A percentile compares a stretch with the other conserved stretches of the same genome.
Evolutionary conservation across 2,329 filamentous ascomycete species (phyloP).

Genomic region (Neofusicoccum sp.): DNA sequence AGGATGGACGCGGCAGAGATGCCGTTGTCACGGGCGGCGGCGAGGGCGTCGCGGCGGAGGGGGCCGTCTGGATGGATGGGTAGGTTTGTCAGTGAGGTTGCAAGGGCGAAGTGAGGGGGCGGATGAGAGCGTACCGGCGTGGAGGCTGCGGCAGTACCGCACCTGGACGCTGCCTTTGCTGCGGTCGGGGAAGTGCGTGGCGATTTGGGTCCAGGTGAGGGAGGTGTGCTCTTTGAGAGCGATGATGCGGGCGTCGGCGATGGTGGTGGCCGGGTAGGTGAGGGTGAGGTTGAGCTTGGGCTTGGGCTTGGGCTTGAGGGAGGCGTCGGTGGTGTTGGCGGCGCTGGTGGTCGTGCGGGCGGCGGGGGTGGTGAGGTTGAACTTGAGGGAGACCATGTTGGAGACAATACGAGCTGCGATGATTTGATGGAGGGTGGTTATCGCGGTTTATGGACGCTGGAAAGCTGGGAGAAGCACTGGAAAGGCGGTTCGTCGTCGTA

Average conservation of each 20-base stretch:
- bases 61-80: neutral
- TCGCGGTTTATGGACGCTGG: neutral
- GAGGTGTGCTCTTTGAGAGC: neutral
- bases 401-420: neutral
- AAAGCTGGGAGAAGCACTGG: no score
- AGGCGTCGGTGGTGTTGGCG: neutral
- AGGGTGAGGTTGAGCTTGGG: neutral
- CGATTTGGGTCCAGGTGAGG: neutral
- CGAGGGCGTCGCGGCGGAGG: neutral
- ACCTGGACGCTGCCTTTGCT: constrained; percentile 11
- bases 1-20: neutral
- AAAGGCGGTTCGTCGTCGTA: no score
- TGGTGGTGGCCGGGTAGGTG: neutral
- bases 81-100: neutral
- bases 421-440: neutral
- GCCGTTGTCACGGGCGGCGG: no score
- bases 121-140: neutral
- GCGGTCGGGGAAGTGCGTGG: neutral
- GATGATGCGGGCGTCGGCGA: constrained; percentile 6
- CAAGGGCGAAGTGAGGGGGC: neutral
- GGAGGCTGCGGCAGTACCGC: neutral
- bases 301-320: neutral
- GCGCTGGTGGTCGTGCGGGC: no score
- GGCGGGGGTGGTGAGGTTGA: neutral
- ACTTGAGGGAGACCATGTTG: neutral